Evolutionary conservation across 2,329 filamentous ascomycete genomes (phyloP), one percentile per base, ranked within the genome.

Genomic region (Orbilia oligospora): DNA sequence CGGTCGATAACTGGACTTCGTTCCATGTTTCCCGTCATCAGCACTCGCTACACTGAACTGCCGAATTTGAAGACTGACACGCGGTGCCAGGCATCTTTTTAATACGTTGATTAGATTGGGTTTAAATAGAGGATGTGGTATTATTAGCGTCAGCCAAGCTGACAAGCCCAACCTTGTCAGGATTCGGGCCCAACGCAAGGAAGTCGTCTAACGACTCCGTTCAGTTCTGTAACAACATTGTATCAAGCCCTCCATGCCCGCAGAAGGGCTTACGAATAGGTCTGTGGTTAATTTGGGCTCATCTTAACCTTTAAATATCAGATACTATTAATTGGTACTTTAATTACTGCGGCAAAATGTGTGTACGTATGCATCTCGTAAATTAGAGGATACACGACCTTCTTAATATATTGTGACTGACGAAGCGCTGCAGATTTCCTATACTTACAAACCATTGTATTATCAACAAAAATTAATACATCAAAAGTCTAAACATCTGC

Each of bases 151-250:
- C 51, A 56, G 51, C 51, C 9, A 36, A 36, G 33, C 33, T 30
- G 33, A 36, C 51, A 56, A 56, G 51, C 51, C 51, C 24, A 56
- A 27, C 51, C 51, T 14, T 56, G 51, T 36, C 14, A 10, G 5
- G 33, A 27, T 36, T 56, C 51, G 24, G 51, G 51, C 51, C 27
- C 51, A 56, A 56, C 51, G n/a, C 51, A 56, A 27, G 51, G 48
- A 27, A 51, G 20, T 36, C n/a, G n/a, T n/a, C n/a, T n/a, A n/a
- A n/a, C n/a, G n/a, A n/a, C n/a, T n/a, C 6, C 6, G 4, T 24
- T 14, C 24, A 12, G 20, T 53, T 27, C 27, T 27, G 24, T 16
- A 53, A 20, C 51, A 33, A 16, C 6, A 3, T 14, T n/a, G 36
- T 36, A 16, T 18, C 27, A 56, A 20, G 16, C 51, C 24, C 10